phyloP scores from a whole-genome alignment of 768 basidiomycete genomes.

The Astraeus odoratus region DNA sequence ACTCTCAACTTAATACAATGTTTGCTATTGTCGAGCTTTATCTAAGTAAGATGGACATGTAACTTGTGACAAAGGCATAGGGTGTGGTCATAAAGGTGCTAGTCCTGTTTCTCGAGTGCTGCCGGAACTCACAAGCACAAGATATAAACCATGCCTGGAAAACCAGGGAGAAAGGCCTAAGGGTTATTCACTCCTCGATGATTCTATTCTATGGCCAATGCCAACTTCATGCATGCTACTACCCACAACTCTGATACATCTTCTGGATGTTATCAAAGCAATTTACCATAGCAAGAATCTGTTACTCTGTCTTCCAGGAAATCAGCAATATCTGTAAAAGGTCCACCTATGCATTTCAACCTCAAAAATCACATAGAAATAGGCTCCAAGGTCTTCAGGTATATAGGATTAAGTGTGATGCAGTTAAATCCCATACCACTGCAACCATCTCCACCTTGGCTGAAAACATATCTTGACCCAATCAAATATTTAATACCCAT shows the following conservation, averaged over 20 bases:
- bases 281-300: slow-evolving; percentile 73
- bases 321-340: slow-evolving; percentile 23
- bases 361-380: slow-evolving; percentile 52
- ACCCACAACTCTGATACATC: slow-evolving; percentile 36
- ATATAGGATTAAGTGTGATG: slow-evolving; percentile 77
- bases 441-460: slow-evolving; percentile 6
- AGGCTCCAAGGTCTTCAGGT: slow-evolving; percentile 80
- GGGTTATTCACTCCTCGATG: slow-evolving; percentile 69
- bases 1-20: too few relatives aligned
- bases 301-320: slow-evolving; percentile 27
- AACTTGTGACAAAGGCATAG: too few relatives aligned
- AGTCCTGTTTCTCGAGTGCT: too few relatives aligned
- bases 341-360: slow-evolving; percentile 18
- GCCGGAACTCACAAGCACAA: too few relatives aligned
- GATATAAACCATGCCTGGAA: slow-evolving; percentile 42
- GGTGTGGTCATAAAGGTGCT: too few relatives aligned
- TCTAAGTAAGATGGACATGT: too few relatives aligned
- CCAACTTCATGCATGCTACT: slow-evolving; percentile 31
- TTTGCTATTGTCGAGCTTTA: too few relatives aligned
- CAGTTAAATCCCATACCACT: slow-evolving; percentile 49
- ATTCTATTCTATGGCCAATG: slow-evolving; percentile 58
- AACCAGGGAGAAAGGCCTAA: slow-evolving; percentile 33
- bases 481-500: slow-evolving; percentile 31
- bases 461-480: slow-evolving; percentile 22
- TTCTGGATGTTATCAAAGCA: slow-evolving; percentile 71